Evolutionary conservation across 192 early-diverging fungal genomes (phyloP).

Genomic region (Phlyctochytrium bullatum): DNA sequence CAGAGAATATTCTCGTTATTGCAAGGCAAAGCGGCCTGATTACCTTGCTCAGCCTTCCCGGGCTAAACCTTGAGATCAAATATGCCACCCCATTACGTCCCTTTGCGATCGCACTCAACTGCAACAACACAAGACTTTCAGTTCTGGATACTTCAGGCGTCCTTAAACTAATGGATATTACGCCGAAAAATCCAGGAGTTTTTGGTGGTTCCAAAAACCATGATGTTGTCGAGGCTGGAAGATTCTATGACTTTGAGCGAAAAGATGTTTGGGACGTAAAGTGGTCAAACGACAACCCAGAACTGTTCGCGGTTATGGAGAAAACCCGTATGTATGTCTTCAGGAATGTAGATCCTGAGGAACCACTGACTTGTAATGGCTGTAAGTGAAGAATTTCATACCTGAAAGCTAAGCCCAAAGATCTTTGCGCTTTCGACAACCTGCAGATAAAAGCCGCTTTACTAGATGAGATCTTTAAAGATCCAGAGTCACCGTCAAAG

Average conservation of each 20-base stretch:
- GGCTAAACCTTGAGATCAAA: conserved; percentile 46
- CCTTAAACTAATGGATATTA: conserved; percentile 33
- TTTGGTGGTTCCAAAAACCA: conserved; percentile 1
- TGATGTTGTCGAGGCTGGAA: conserved; percentile 20
- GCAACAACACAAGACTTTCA: conserved; percentile 34
- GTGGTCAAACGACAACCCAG: conserved; percentile 56
- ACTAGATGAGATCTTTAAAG: conserved; percentile 51
- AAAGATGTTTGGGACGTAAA: conserved; percentile 61
- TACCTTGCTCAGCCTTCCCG: conserved; percentile 47
- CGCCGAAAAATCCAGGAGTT: background rate
- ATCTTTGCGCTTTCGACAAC: conserved; percentile 52
- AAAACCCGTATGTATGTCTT: conserved; percentile 61
- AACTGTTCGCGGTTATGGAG: conserved; percentile 57
- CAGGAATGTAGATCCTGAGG: conserved; percentile 52
- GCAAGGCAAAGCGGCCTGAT: conserved; percentile 48
- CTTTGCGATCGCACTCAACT: conserved; percentile 43
- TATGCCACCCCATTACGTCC: conserved; percentile 39
- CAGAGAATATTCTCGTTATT: conserved; percentile 43
- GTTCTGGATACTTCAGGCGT: conserved; percentile 52
- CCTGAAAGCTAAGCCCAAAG: conserved; percentile 14
- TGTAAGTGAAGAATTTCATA: conserved; percentile 28
- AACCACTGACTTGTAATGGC: conserved; percentile 54
- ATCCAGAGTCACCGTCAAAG: conserved; percentile 39
- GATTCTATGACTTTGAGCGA: conserved; percentile 50
- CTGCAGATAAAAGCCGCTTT: conserved; percentile 51